A percentile compares a stretch with the other conserved stretches of the same genome.
These are phyloP conservation scores for Kluyveromyces sp. DNA, from an alignment of 1,139 yeast genomes.

Conservation along the genomic window DNA sequence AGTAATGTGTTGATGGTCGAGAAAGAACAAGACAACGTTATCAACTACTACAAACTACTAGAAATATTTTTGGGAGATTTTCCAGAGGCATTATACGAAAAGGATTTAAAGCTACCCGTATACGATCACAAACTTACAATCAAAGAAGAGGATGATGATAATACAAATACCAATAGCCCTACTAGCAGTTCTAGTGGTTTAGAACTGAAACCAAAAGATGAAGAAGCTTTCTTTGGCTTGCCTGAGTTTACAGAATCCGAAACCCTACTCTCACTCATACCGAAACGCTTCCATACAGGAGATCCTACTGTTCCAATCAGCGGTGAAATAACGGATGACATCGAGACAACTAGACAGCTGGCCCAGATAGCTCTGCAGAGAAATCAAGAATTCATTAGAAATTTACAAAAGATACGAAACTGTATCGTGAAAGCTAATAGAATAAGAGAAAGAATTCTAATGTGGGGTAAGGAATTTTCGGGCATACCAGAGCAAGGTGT, in stretches of 20 bases:
- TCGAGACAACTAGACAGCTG: constrained; percentile 58
- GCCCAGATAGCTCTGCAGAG: constrained; percentile 74
- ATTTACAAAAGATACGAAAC: constrained; percentile 59
- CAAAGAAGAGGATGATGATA: constrained; percentile 23
- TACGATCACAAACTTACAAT: constrained; percentile 52
- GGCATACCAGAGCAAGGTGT: constrained; percentile 50
- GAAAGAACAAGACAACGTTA: constrained; percentile 68
- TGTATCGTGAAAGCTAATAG: constrained; percentile 75
- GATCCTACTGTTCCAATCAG: constrained; percentile 14
- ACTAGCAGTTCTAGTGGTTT: constrained; percentile 2
- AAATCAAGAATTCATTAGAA: constrained; percentile 82
- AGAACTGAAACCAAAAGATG: constrained; percentile 14
- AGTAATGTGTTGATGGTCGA: constrained; percentile 74
- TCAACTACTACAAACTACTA: constrained; percentile 60
- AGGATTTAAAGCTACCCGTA: constrained; percentile 54
- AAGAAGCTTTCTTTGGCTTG: constrained; percentile 58
- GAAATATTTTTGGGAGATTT: constrained; percentile 83
- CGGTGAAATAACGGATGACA: constrained; percentile 36
- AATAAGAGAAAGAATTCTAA: constrained; percentile 55
- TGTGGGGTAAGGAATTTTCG: constrained; percentile 83
- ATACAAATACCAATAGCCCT: constrained; percentile 5
- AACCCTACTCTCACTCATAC: constrained; percentile 10
- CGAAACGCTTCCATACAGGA: constrained; percentile 11
- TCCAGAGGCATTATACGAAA: constrained; percentile 58
- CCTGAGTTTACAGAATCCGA: constrained; percentile 38